Conservation (phyloP, 768 basidiomycete species). For the Naganishia friedmannii region DNA sequence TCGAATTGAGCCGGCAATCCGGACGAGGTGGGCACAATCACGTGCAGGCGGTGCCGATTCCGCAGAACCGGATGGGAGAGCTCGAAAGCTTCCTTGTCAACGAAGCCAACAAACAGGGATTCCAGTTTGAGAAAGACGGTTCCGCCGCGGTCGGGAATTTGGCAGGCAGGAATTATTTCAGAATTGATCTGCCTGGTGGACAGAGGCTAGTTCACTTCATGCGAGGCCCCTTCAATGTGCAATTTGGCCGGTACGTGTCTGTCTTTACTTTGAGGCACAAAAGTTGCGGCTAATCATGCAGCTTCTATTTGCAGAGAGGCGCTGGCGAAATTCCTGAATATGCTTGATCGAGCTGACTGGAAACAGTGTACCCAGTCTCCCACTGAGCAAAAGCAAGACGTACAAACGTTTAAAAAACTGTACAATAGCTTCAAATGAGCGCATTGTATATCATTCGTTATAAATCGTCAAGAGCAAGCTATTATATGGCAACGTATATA, state of each 20-base stretch:
- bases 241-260: conserved; percentile 85
- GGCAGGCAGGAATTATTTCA: conserved; percentile 70
- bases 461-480: background rate
- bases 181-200: conserved; percentile 83
- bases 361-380: conserved; percentile 78
- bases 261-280: background rate
- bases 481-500: background rate
- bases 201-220: conserved; percentile 80
- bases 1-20: conserved; percentile 79
- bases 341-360: conserved; percentile 84
- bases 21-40: conserved; percentile 92
- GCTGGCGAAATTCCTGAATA: conserved; percentile 69
- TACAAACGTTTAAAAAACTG: conserved; percentile 74
- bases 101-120: conserved; percentile 70
- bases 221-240: conserved; percentile 75
- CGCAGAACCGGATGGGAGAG: conserved; percentile 59
- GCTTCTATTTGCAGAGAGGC: conserved; percentile 62
- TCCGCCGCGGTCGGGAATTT: conserved; percentile 61
- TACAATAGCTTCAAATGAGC: conserved; percentile 54
- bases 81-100: conserved; percentile 54
- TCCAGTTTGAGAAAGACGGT: conserved; percentile 61
- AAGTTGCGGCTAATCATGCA: background rate
- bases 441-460: background rate
- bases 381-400: conserved; percentile 81
- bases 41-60: conserved; percentile 63